Percentiles rank a stretch among this genome's conserved stretches.
These are phyloP conservation scores for Aspergillus diversus DNA, from an alignment of 495 filamentous ascomycete species.

Conservation along the genomic window DNA sequence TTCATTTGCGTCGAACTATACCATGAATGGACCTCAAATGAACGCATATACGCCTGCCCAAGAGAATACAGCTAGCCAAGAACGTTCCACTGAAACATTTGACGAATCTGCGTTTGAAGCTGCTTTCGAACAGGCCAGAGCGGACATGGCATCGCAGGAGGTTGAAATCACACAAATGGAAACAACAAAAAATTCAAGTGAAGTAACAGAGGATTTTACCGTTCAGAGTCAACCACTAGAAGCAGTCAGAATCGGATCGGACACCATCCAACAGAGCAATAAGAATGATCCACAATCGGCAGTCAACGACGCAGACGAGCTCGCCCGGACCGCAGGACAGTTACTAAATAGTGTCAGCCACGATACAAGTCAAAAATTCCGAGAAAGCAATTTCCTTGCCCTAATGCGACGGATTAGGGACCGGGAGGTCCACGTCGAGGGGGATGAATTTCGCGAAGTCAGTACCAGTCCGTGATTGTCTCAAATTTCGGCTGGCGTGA, in stretches of 20 bases:
- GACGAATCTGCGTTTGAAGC: slow-evolving; percentile 67
- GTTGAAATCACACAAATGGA: slow-evolving; percentile 18
- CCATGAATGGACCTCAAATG: slow-evolving; percentile 30
- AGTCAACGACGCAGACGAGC: slow-evolving; percentile 61
- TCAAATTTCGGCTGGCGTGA: slow-evolving; percentile 44
- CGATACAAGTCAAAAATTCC: slow-evolving; percentile 72
- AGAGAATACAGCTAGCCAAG: slow-evolving; percentile 23
- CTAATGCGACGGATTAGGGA: slow-evolving; percentile 71
- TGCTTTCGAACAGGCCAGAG: slow-evolving; percentile 59
- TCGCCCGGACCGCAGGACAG: slow-evolving; percentile 71
- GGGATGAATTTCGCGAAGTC: slow-evolving; percentile 59
- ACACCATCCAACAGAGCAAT: slow-evolving; percentile 44
- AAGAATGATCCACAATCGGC: slow-evolving; percentile 32
- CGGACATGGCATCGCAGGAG: slow-evolving; percentile 42
- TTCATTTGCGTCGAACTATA: slow-evolving; percentile 35
- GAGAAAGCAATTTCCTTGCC: slow-evolving; percentile 74
- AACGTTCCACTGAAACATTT: slow-evolving; percentile 39
- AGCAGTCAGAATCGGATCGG: slow-evolving; percentile 54
- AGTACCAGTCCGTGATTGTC: slow-evolving; percentile 51
- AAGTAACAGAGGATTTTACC: slow-evolving; percentile 11
- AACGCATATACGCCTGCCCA: slow-evolving; percentile 33
- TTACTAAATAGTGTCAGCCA: slow-evolving; percentile 70
- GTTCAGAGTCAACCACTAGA: slow-evolving; percentile 16
- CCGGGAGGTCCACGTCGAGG: slow-evolving; percentile 56
- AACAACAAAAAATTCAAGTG: slow-evolving; percentile 9